Evolutionary conservation across 2,329 filamentous ascomycete genomes (phyloP), one percentile per base, ranked within the genome.

Genomic region (Penicillium sp.): DNA sequence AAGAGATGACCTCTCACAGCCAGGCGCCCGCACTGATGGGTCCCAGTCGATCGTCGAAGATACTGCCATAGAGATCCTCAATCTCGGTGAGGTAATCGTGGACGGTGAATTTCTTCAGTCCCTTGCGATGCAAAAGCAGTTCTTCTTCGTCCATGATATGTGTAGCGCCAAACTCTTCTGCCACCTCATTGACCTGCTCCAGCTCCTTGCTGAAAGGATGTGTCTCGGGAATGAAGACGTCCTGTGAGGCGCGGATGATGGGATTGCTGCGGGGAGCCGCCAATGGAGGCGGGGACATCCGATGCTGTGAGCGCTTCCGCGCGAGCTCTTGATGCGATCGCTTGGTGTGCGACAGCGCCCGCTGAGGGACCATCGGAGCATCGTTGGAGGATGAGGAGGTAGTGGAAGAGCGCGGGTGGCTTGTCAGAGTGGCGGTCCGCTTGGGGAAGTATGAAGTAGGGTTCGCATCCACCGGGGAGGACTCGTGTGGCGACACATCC

Each of bases 181-280:
- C 94, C 16, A 97, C 85, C 77, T 98, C 95, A 54, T 92, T 92
- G 24, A 98, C 91, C 77, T 98, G 90, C 57, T 91, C 92, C 54
- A 98, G 81, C 77, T 99, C 95, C 52, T 89, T 88, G 54, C 91
- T 91, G 69, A 98, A 98, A 0, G 94, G 94, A 73, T 95, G 86
- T 18, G 66, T 62, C 36, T 74, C 71, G 2, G 70, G 61, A 27
- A 70, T 67, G 64, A 77, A 77, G 44, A 75, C 69, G n/a, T 79
- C 77, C 37, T 73, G 69, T 24, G 70, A 70, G 16, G 67, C 66
- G 27, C 74, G 74, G 11, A 70, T 62, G 0, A 68, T 58, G 52
- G 73, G 71, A 68, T 74, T 65, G 71, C 66, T 71, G 55, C 68
- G 70, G 51, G 77, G 66, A 3, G 72, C 70, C 11, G 71, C 72